Base-by-base conservation (phyloP, 148 eudicot genomes). In the Arbutus unedo region DNA sequence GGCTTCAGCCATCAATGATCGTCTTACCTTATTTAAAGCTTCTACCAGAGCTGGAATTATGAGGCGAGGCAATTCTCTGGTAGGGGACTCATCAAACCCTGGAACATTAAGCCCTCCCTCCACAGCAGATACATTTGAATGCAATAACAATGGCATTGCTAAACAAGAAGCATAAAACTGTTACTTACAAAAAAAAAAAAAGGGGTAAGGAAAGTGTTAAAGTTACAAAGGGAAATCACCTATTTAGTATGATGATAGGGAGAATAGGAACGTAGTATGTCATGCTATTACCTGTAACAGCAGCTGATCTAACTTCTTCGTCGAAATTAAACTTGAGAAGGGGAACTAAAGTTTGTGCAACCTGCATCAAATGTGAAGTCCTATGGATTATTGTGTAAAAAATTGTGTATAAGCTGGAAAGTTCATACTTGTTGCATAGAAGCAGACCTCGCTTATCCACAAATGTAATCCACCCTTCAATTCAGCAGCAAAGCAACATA, bases 401-500 rank as follows among this genome's bases (percentile, higher is more conserved):
- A 11, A 4, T 56, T 56, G n/a, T 56, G n/a, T 15, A 56, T 64
- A 25, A 66, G 38, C 71, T 21, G 71, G 41, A 21, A 66, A 23
- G 5, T 59, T 59, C 66, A 15, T 25, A 66, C 31, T 21, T 21
- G 38, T 86, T 83, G 86, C 91, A 86, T 44, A 56, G 89, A 89
- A 83, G 86, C 84, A 85, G 87, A 89, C 55, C 54, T 51, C 54
- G 54, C 54, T 51, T 9, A 51, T 51, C 54, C 54, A 51, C 54
- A 51, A 51, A 51, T 51, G 54, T 9, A 51, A 51, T 51, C 89
- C 89, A 83, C 87, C 91, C 83, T 89, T 89, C 76, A 89, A 81
- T 85, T 89, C 91, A 74, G 87, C 89, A 81, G 89, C 91, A 83
- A 84, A 89, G 79, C 91, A 89, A 75, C 91, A 89, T 56, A 89